These are phyloP conservation scores for Hypoxylon sp. DNA, from an alignment of 2,329 filamentous ascomycete species.

Conservation along the genomic window DNA sequence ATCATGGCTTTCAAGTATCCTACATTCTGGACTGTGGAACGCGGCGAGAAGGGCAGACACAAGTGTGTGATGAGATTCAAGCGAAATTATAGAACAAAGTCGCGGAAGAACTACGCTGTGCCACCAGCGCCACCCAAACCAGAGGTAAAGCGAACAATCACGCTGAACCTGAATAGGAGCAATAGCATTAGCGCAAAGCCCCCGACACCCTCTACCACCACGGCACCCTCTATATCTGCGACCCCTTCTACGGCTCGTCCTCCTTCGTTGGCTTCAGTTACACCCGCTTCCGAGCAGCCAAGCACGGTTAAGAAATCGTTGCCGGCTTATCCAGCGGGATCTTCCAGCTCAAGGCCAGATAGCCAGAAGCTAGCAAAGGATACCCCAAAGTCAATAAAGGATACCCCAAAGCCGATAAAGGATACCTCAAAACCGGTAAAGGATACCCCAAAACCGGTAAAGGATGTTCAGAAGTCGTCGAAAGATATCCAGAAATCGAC, in stretches of 20 bases:
- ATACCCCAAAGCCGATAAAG: background rate
- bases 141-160: conserved; percentile 46
- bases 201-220: conserved; percentile 25
- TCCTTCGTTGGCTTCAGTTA: conserved; percentile 1
- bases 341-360: conserved; percentile 13
- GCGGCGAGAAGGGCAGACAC: conserved; percentile 40
- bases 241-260: conserved; percentile 7
- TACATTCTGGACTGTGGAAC: conserved; percentile 53
- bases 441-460: background rate
- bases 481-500: conserved; percentile 9
- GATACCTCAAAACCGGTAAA: background rate
- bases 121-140: conserved; percentile 35
- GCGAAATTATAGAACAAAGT: conserved; percentile 40
- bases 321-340: conserved; percentile 8
- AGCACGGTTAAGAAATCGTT: conserved; percentile 16
- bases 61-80: conserved; percentile 41
- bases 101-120: conserved; percentile 40
- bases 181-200: conserved; percentile 38
- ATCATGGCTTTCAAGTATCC: conserved; percentile 58
- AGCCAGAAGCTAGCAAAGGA: conserved; percentile 10
- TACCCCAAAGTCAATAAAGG: background rate
- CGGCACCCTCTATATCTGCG: conserved; percentile 10
- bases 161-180: conserved; percentile 45
- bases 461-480: background rate
- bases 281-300: conserved; percentile 6